Evolutionary conservation across 208 protist species (phyloP).

Genomic region (Phytomonas sp.): DNA sequence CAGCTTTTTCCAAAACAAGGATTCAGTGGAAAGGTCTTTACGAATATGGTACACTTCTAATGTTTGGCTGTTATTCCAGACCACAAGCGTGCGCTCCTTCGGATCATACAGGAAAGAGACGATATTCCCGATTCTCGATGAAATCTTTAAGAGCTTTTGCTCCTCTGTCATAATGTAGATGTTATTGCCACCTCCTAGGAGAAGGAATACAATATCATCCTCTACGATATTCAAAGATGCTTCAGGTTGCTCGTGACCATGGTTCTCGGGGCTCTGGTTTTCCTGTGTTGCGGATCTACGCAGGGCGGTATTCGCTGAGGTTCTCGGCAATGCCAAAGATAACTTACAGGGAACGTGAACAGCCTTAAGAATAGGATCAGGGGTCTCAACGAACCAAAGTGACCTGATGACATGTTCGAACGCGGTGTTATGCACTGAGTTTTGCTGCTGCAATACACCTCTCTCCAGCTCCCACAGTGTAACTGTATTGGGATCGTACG

Average conservation of each 20-base stretch:
- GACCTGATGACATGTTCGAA: constrained; percentile 18
- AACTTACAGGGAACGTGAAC: constrained; percentile 25
- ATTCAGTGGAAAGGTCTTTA: constrained; percentile 34
- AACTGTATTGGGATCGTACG: constrained; percentile 40
- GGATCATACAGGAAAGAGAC: constrained; percentile 60
- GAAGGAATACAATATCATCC: constrained; percentile 70
- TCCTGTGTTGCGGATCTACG: background rate
- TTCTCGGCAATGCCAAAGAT: background rate
- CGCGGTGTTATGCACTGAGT: background rate
- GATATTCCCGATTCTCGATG: constrained; percentile 45
- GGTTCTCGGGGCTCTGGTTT: background rate
- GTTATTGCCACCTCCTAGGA: constrained; percentile 28
- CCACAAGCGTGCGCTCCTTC: constrained; percentile 43
- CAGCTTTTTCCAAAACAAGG: constrained; percentile 62
- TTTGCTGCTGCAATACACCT: constrained; percentile 18
- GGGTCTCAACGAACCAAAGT: constrained; percentile 60
- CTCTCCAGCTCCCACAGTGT: constrained; percentile 67
- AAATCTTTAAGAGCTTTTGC: constrained; percentile 44
- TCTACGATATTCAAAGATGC: constrained; percentile 14
- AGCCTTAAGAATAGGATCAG: constrained; percentile 28
- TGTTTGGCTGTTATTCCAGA: constrained; percentile 44
- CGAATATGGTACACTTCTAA: constrained; percentile 58
- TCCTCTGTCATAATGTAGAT: constrained; percentile 56
- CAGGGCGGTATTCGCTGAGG: background rate
- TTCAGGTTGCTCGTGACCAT: background rate